A percentile compares a stretch with the other conserved stretches of the same genome.
These are phyloP conservation scores for Linnemannia schmuckeri DNA, from an alignment of 192 early-diverging fungal species.

Conservation along the genomic window DNA sequence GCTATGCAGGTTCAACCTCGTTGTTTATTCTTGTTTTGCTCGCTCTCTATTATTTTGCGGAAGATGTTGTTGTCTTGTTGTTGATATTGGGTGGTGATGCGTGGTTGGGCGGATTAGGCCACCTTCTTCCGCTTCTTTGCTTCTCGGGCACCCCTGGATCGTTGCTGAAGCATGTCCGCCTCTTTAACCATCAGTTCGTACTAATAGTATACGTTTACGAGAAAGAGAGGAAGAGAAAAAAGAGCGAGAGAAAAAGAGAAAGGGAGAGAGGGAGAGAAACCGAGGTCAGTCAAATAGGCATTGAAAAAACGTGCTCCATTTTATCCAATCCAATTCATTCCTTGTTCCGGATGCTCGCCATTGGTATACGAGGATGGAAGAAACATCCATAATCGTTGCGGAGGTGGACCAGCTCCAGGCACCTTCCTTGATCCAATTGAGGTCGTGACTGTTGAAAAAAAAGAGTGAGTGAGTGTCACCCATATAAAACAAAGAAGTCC, in stretches of 20 bases:
- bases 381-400: too few relatives aligned
- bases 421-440: neutral
- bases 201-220: neutral
- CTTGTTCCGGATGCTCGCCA: neutral
- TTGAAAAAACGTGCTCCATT: neutral
- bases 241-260: neutral
- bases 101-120: neutral
- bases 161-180: constrained; percentile 21
- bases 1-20: neutral
- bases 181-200: constrained; percentile 28
- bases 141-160: constrained; percentile 31
- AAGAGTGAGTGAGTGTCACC: neutral
- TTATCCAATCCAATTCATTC: too few relatives aligned
- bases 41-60: neutral
- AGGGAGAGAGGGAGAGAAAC: neutral
- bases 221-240: neutral
- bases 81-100: neutral
- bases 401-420: neutral
- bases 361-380: neutral
- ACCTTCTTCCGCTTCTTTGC: constrained; percentile 36
- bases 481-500: neutral
- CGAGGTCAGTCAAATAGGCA: neutral
- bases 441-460: neutral
- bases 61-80: neutral
- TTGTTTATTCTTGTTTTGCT: neutral